phyloP scores from a whole-genome alignment of 1,284 basidiomycete genomes.

The Cryptococcus sp. region DNA sequence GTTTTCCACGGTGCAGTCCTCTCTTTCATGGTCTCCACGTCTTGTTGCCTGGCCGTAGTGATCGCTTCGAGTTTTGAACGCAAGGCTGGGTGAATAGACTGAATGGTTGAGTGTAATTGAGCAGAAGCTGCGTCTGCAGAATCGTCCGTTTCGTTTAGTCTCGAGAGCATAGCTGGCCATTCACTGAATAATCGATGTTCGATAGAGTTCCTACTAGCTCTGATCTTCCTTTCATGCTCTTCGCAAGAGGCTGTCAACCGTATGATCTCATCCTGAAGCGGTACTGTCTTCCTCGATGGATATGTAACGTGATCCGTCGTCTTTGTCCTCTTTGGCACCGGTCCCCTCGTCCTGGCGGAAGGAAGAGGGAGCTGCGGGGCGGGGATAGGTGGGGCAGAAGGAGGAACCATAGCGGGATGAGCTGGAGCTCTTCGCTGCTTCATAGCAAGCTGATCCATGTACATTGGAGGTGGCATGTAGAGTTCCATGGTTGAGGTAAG shows the following conservation, averaged over 20 bases:
- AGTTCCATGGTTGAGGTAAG: too few species aligned
- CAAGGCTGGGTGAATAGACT: conserved; percentile 12
- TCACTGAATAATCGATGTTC: conserved; percentile 39
- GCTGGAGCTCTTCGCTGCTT: too few species aligned
- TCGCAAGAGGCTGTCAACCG: conserved; percentile 28
- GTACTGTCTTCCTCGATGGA: too few species aligned
- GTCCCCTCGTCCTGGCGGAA: too few species aligned
- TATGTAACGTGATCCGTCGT: too few species aligned
- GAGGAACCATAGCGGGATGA: too few species aligned
- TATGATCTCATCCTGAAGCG: conserved; percentile 31
- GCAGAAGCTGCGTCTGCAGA: conserved; percentile 30
- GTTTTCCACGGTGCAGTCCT: conserved; percentile 35
- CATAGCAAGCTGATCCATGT: too few species aligned
- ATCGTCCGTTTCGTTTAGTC: conserved; percentile 27
- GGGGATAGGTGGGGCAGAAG: too few species aligned
- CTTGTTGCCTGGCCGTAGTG: conserved; percentile 14
- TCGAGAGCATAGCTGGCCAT: conserved; percentile 20
- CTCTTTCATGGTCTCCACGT: conserved; percentile 33
- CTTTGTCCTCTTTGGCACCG: too few species aligned
- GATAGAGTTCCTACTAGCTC: conserved; percentile 34
- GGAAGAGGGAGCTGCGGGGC: too few species aligned
- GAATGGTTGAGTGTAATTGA: conserved; percentile 17
- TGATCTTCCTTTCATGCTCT: conserved; percentile 37
- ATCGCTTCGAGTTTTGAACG: conserved; percentile 17
- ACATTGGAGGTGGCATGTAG: too few species aligned